phyloP scores from a whole-genome alignment of 75 land plant species.

The Cryptomeria japonica region DNA sequence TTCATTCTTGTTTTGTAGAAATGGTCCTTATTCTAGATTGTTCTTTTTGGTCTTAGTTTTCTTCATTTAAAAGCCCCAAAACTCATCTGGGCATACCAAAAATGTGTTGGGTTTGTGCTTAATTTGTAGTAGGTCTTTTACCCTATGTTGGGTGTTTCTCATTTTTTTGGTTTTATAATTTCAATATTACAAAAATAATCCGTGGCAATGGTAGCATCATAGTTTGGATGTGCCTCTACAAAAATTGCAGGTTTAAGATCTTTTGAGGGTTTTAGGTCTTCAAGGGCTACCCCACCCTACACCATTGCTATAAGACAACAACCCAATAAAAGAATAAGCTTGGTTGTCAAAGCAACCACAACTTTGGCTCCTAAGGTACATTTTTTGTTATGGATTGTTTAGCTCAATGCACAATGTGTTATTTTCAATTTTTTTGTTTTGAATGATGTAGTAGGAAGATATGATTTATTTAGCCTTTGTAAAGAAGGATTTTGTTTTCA shows the following conservation, averaged over 20 bases:
- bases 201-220: neutral
- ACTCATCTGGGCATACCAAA: neutral
- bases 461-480: too few relatives aligned
- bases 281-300: neutral
- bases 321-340: neutral
- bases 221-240: neutral
- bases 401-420: neutral
- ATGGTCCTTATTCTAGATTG: too few relatives aligned
- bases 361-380: constrained; percentile 5
- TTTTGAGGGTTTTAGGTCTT: constrained; percentile 1
- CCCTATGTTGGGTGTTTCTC: neutral
- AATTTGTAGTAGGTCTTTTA: neutral
- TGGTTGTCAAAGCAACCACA: constrained; percentile 5
- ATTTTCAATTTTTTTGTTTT: too few relatives aligned
- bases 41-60: neutral
- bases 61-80: neutral
- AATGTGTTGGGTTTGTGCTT: neutral
- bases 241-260: neutral
- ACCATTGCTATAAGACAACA: constrained; percentile 1
- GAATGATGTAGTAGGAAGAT: too few relatives aligned
- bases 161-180: neutral
- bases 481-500: too few relatives aligned
- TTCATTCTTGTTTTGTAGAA: too few relatives aligned
- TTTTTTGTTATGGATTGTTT: neutral
- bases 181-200: neutral